A percentile compares a stretch with the other conserved stretches of the same genome.
These are phyloP conservation scores for Pyracantha coccinea DNA, from an alignment of 331 rosid species.

Conservation along the genomic window DNA sequence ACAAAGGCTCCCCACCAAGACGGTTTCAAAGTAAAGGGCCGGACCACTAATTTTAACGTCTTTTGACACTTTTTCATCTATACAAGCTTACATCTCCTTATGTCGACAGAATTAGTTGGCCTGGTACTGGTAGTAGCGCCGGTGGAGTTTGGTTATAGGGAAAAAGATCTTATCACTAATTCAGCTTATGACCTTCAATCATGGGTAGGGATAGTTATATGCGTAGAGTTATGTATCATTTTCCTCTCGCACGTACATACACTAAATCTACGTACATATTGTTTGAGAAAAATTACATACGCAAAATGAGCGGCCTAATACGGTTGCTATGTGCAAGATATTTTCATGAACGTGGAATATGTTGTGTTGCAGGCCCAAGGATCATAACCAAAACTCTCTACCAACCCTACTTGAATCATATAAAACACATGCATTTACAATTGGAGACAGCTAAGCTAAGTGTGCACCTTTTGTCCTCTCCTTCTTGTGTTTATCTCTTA, in stretches of 20 bases:
- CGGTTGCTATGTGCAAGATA: not conserved
- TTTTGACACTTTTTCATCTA: too few relatives aligned
- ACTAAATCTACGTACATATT: not conserved
- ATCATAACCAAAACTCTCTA: not conserved
- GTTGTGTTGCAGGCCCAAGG: not conserved
- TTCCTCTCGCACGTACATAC: not conserved
- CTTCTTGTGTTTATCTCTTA: not conserved
- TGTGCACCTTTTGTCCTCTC: slow-evolving; percentile 5
- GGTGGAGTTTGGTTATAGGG: not conserved
- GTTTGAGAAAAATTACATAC: not conserved
- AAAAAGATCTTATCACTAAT: not conserved
- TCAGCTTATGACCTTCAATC: not conserved
- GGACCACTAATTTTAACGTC: too few relatives aligned
- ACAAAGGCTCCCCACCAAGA: too few relatives aligned
- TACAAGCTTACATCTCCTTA: too few relatives aligned
- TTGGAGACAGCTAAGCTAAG: not conserved
- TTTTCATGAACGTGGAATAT: not conserved
- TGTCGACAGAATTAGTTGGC: too few relatives aligned
- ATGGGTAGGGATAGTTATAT: not conserved
- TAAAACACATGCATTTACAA: not conserved
- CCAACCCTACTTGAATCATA: not conserved
- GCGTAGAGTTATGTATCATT: not conserved
- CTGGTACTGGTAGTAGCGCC: too few relatives aligned
- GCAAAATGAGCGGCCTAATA: not conserved
- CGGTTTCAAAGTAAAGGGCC: too few relatives aligned